A percentile compares a stretch with the other conserved stretches of the same genome.
phyloP scores from a whole-genome alignment of 345 rosid genomes.

The Melaleuca quinquenervia region DNA sequence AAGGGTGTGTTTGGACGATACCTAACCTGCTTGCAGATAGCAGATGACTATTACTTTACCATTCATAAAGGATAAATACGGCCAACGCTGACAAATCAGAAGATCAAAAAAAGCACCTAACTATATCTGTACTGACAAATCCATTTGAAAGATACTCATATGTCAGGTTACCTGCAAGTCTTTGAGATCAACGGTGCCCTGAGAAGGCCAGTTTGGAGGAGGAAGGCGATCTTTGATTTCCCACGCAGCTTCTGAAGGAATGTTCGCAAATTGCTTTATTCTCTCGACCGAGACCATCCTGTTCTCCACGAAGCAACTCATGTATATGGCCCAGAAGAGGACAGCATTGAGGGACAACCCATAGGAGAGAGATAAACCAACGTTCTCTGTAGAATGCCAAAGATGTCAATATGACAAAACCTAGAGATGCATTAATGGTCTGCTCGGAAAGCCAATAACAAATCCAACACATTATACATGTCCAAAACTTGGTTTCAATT shows the following conservation, averaged over 20 bases:
- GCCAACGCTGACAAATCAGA: not conserved
- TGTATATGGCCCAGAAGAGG: conserved; percentile 64
- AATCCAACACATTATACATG: not conserved
- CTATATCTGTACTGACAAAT: not conserved
- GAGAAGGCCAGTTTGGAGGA: conserved; percentile 68
- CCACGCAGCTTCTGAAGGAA: conserved; percentile 79
- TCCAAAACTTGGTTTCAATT: not conserved
- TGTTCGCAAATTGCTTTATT: conserved; percentile 76
- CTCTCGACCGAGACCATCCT: conserved; percentile 93
- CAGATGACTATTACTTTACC: not conserved
- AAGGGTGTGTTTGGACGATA: conserved; percentile 85
- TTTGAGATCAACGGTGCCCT: conserved; percentile 56
- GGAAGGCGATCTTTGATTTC: conserved; percentile 41
- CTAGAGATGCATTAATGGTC: not conserved
- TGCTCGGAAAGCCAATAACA: not conserved
- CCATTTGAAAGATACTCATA: not conserved
- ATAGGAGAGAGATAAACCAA: conserved; percentile 84
- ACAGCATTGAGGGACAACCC: conserved; percentile 81
- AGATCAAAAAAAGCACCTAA: not conserved
- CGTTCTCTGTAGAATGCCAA: conserved; percentile 44
- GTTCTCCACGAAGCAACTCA: conserved; percentile 89
- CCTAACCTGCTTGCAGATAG: conserved; percentile 40
- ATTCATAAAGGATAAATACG: not conserved
- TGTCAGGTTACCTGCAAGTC: conserved; percentile 61
- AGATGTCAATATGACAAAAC: not conserved